phyloP scores from a whole-genome alignment of 2,329 filamentous ascomycete species.

The Beauveria caledonica region DNA sequence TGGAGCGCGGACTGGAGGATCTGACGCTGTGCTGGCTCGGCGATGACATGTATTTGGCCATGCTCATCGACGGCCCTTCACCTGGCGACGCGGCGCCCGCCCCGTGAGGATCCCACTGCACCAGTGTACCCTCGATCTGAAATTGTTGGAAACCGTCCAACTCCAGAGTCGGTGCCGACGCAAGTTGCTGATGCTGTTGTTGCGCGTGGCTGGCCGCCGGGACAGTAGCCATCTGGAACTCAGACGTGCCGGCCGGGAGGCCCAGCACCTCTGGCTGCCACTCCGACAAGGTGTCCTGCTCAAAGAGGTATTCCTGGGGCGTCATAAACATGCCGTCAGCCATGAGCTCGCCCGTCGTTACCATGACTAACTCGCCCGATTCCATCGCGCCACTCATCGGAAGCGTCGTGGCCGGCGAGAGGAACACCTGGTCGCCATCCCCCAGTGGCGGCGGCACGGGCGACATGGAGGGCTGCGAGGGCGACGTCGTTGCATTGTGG shows the following conservation, averaged over 20 bases:
- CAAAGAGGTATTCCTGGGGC: constrained; percentile 32
- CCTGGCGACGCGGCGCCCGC: not conserved
- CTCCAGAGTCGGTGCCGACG: not conserved
- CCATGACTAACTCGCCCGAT: constrained; percentile 23
- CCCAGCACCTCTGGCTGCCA: constrained; percentile 25
- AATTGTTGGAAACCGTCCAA: not conserved
- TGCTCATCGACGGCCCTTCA: not conserved
- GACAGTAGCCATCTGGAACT: not conserved
- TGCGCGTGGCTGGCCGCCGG: not conserved
- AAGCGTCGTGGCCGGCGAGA: constrained; percentile 27
- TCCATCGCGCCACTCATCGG: constrained; percentile 16
- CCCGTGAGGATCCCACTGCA: not conserved
- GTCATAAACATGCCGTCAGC: constrained; percentile 22
- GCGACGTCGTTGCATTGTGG: constrained; percentile 21
- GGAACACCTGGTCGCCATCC: constrained; percentile 21
- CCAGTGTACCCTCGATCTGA: constrained; percentile 4
- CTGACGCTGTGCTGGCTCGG: constrained; percentile 20
- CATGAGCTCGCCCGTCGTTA: constrained; percentile 11
- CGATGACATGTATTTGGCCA: constrained; percentile 22
- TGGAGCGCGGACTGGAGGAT: constrained; percentile 24
- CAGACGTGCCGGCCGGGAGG: not conserved
- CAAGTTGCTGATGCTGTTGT: not conserved
- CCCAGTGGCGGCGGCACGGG: constrained; percentile 25
- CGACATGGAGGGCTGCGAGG: constrained; percentile 29
- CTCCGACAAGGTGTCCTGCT: constrained; percentile 22